Conservation (phyloP, 2,329 filamentous ascomycete genomes). For the Fusarium sp. region DNA sequence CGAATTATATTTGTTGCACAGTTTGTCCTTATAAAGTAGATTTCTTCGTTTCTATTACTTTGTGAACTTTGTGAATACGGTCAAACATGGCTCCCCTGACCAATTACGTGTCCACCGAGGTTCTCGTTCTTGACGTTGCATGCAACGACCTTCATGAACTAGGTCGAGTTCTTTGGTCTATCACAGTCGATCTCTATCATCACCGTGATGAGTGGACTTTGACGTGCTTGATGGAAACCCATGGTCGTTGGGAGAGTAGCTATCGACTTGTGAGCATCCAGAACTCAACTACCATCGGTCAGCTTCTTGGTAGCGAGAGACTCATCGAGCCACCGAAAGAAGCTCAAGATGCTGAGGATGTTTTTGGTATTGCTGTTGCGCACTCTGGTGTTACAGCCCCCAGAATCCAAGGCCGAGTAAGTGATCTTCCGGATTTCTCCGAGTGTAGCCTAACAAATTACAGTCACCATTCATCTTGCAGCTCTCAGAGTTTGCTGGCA, state of each 20-base stretch:
- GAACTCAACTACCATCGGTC: background rate
- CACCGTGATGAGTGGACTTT: constrained; percentile 20
- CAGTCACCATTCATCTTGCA: background rate
- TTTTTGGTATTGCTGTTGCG: background rate
- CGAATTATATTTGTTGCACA: background rate
- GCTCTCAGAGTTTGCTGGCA: background rate
- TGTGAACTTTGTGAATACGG: background rate
- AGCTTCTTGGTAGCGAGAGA: background rate
- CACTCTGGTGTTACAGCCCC: background rate
- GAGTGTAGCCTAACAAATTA: background rate
- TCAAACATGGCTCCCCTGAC: background rate
- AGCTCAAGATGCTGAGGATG: background rate
- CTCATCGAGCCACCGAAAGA: background rate
- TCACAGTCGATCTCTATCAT: constrained; percentile 9
- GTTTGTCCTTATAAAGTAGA: too few species aligned
- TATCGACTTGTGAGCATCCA: background rate
- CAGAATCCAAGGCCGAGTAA: background rate
- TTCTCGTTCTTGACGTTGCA: background rate
- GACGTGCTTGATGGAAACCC: constrained; percentile 7
- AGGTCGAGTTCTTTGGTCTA: constrained; percentile 19
- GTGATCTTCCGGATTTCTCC: background rate
- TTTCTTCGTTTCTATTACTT: background rate
- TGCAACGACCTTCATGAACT: constrained; percentile 8
- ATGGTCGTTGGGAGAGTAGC: background rate
- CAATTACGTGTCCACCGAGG: background rate